phyloP scores from a whole-genome alignment of 2,329 filamentous ascomycete species.

The Alternaria incomplexa region DNA sequence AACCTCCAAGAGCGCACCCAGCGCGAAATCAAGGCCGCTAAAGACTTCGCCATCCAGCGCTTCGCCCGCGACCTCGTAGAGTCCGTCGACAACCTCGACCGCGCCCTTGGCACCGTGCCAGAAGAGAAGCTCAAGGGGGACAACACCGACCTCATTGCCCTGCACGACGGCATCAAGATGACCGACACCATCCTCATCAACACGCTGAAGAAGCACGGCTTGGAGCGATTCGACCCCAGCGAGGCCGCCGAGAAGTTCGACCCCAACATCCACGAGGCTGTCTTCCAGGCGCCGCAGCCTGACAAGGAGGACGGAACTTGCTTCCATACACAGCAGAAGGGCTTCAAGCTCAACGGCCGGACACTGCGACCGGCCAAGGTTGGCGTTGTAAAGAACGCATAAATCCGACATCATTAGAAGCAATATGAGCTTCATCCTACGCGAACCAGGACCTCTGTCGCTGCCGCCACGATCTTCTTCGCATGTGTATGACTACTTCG shows the following conservation, averaged over 20 bases:
- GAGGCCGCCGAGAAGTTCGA: slow-evolving; percentile 83
- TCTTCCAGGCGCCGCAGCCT: slow-evolving; percentile 86
- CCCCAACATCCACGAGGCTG: slow-evolving; percentile 95
- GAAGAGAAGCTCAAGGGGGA: slow-evolving; percentile 71
- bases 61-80: slow-evolving; percentile 96
- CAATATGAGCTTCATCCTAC: not conserved
- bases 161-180: slow-evolving; percentile 94
- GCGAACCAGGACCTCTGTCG: not conserved
- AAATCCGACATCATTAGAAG: slow-evolving; percentile 16
- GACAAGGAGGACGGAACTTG: slow-evolving; percentile 90
- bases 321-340: slow-evolving; percentile 93
- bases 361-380: slow-evolving; percentile 93
- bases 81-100: slow-evolving; percentile 95
- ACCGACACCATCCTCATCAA: slow-evolving; percentile 86
- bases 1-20: slow-evolving; percentile 95
- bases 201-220: slow-evolving; percentile 90
- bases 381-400: slow-evolving; percentile 86
- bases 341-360: slow-evolving; percentile 90
- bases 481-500: slow-evolving; percentile 31
- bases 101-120: slow-evolving; percentile 81
- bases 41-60: slow-evolving; percentile 90
- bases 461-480: not conserved
- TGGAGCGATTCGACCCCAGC: slow-evolving; percentile 83
- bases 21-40: slow-evolving; percentile 85
- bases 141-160: slow-evolving; percentile 75